Conservation (phyloP, 176 grass and related monocot genomes). For the Alopecurus myosuroides region DNA sequence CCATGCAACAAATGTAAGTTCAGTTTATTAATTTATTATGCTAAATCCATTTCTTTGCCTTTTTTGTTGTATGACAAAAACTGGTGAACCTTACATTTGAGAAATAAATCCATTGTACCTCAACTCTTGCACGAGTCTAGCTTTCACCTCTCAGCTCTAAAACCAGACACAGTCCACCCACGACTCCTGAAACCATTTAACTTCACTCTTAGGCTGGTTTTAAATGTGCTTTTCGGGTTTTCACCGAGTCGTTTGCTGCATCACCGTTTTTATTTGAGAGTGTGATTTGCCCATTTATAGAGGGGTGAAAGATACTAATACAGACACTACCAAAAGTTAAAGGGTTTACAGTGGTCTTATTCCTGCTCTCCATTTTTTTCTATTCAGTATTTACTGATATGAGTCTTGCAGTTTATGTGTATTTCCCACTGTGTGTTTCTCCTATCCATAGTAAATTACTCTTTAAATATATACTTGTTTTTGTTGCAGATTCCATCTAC, state of each 20-base stretch:
- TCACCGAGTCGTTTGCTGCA: not conserved
- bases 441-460: not conserved
- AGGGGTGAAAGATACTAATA: not conserved
- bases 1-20: slow-evolving; percentile 93
- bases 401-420: not conserved
- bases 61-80: slow-evolving; percentile 14
- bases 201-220: not conserved
- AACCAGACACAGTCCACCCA: not conserved
- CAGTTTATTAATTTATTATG: slow-evolving; percentile 4
- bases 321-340: not conserved
- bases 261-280: not conserved
- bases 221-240: not conserved
- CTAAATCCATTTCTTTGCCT: slow-evolving; percentile 24
- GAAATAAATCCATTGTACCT: not conserved
- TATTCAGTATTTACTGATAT: not conserved
- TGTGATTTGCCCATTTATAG: not conserved
- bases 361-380: not conserved
- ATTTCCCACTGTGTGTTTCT: not conserved
- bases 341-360: not conserved
- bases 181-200: not conserved
- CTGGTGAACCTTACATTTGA: not conserved
- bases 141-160: not conserved
- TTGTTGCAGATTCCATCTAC: slow-evolving; percentile 78
- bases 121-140: not conserved
- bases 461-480: slow-evolving; percentile 8